phyloP scores from a whole-genome alignment of 805 yeast genomes.

The Suhomyces prunicola region DNA sequence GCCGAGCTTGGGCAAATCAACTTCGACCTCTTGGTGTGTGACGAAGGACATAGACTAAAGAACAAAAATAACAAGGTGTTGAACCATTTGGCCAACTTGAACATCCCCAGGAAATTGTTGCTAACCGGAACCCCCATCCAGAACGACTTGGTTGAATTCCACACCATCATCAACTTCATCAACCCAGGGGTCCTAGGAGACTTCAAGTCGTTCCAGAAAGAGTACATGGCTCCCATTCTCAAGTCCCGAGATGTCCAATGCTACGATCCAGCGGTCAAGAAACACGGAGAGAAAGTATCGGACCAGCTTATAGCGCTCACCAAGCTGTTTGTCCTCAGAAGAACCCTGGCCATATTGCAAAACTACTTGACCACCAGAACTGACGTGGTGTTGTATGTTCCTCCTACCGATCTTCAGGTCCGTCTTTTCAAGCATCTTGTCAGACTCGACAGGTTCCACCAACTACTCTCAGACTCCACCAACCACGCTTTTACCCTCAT shows the following conservation, averaged over 20 bases:
- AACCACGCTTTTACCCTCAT: conserved; percentile 63
- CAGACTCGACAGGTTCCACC: conserved; percentile 32
- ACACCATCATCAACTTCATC: conserved; percentile 72
- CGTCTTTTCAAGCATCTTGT: conserved; percentile 52
- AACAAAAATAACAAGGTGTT: conserved; percentile 69
- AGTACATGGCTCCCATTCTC: conserved; percentile 67
- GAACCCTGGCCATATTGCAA: conserved; percentile 58
- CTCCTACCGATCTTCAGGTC: conserved; percentile 65
- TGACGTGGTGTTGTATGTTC: conserved; percentile 73
- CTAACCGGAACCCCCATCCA: conserved; percentile 93
- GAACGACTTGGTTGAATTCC: conserved; percentile 84
- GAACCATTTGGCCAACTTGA: conserved; percentile 54
- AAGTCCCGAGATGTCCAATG: conserved; percentile 65
- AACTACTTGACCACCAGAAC: conserved; percentile 69
- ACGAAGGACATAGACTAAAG: conserved; percentile 92
- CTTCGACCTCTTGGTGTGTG: conserved; percentile 79
- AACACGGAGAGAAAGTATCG: conserved; percentile 59
- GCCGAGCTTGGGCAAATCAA: conserved; percentile 46
- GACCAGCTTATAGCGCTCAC: conserved; percentile 64
- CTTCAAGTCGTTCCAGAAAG: conserved; percentile 53
- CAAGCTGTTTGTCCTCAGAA: conserved; percentile 62
- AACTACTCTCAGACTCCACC: conserved; percentile 23
- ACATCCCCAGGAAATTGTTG: conserved; percentile 56
- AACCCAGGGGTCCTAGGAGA: conserved; percentile 81
- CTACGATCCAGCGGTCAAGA: conserved; percentile 44